Evolutionary conservation across 2,329 filamentous ascomycete genomes (phyloP).

Genomic region (Chaetothyriales sp.): DNA sequence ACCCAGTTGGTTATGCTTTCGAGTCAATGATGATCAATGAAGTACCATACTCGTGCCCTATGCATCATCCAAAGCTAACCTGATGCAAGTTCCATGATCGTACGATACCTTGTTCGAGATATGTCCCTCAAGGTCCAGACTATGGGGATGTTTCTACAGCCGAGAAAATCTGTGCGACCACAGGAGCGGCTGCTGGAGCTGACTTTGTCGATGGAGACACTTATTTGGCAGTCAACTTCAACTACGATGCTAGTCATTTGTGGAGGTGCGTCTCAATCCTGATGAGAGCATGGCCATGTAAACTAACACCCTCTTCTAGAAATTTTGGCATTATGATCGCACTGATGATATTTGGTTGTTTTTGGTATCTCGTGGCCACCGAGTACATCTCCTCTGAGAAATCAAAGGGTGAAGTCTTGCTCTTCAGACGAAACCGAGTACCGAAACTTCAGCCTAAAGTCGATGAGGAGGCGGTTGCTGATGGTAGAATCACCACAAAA

Average conservation of each 20-base stretch:
- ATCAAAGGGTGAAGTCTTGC: slow-evolving; percentile 61
- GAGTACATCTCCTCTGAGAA: slow-evolving; percentile 50
- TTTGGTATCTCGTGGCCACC: slow-evolving; percentile 47
- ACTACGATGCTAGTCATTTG: slow-evolving; percentile 43
- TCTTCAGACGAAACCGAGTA: slow-evolving; percentile 57
- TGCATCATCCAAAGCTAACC: no score
- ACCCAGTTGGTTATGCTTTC: slow-evolving; percentile 51
- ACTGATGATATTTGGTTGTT: slow-evolving; percentile 48
- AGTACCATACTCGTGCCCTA: no score
- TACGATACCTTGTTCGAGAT: slow-evolving; percentile 40
- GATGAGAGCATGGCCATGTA: no score
- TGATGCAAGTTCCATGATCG: slow-evolving; percentile 38
- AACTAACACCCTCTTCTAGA: no score
- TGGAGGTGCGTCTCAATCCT: slow-evolving; percentile 34
- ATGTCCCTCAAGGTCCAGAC: slow-evolving; percentile 30
- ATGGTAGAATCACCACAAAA: background rate
- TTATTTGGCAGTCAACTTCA: slow-evolving; percentile 41
- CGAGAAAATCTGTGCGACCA: slow-evolving; percentile 52
- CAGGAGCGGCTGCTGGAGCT: slow-evolving; percentile 42
- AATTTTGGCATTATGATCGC: slow-evolving; percentile 56
- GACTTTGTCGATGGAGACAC: slow-evolving; percentile 40
- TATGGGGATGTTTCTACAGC: slow-evolving; percentile 42
- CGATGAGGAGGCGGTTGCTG: background rate
- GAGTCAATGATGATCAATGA: slow-evolving; percentile 42
- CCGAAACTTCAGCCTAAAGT: slow-evolving; percentile 27